Base-by-base conservation (phyloP, 2,329 filamentous ascomycete genomes). In the Ceratocystis albifundus region DNA sequence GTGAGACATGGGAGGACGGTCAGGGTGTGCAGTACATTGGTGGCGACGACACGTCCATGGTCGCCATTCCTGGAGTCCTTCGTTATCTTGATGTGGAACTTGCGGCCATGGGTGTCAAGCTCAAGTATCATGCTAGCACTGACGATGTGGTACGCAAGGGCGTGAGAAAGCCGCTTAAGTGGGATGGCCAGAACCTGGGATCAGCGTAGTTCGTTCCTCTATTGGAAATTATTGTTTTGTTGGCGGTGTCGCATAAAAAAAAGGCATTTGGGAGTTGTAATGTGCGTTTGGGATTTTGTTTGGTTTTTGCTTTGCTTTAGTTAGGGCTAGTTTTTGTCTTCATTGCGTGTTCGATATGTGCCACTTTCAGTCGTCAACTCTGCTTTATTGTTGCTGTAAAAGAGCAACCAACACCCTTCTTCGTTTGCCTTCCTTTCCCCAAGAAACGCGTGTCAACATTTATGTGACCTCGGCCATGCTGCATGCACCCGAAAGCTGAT, bases 81-180 rank as follows among this genome's bases (percentile, higher is more conserved):
- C 90, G 89, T 77, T 97, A 88, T 78, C 77, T 99, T 70, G 94
- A 99, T 77, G 92, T 96, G 22, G 94, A 99, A 77, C 79, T 99
- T 71, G 90, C 92, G 45, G 91, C 91, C 66, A 99, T 99, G 94
- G 94, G 94, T 65, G 87, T 99, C 65, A 88, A 91, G 77, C 84
- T 99, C 77, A 96, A 90, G 80, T 97, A 96, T 71, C 78, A 78
- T 66, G 76, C 85, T 53, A 80, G 81, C 70, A 78, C 77, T 74
- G 87, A 88, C 75, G 88, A 97, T 71, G 82, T 79, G 71, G 79
- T 81, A 66, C 78, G 81, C 62, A 83, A 80, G 73, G 80, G 81
- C 1, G 76, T 77, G 1, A 73, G 83, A 74, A 74, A 75, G 70
- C 79, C 75, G 68, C 76, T 75, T 73, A 70, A 70, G n/a, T 67